Evolutionary conservation across 768 basidiomycete genomes (phyloP).

Genomic region (Pisolithus albus): DNA sequence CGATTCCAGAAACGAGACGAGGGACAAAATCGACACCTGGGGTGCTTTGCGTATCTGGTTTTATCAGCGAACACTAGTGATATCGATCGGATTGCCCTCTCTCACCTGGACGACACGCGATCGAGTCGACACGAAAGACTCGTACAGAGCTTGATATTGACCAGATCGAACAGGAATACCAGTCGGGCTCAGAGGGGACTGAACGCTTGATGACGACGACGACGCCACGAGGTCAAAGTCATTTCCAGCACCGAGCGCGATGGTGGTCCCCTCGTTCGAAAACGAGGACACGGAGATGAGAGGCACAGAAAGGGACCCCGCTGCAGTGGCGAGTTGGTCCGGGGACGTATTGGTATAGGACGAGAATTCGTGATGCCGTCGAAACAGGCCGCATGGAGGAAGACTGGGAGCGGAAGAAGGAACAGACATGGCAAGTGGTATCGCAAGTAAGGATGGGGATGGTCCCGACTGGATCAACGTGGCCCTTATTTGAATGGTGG

Average conservation of each 20-base stretch:
- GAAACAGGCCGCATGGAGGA: constrained; percentile 3
- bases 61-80: neutral
- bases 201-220: neutral
- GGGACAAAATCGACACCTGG: constrained; percentile 15
- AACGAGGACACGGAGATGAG: neutral
- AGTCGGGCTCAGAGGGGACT: neutral
- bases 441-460: constrained; percentile 1
- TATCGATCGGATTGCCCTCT: constrained; percentile 8
- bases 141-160: constrained; percentile 15
- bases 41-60: constrained; percentile 21
- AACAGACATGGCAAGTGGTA: constrained; percentile 12
- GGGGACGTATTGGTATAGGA: neutral
- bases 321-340: neutral
- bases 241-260: neutral
- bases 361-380: constrained; percentile 7
- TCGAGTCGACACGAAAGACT: constrained; percentile 42
- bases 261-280: neutral
- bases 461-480: neutral
- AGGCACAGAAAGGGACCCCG: neutral
- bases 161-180: neutral
- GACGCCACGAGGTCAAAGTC: neutral
- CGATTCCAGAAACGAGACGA: constrained; percentile 21
- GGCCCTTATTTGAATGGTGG: constrained; percentile 23
- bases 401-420: constrained; percentile 1
- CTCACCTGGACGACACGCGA: constrained; percentile 52